Evolutionary conservation across 768 basidiomycete species (phyloP), one percentile per base, ranked within the genome.

Genomic region (Hydnum rufescens): DNA sequence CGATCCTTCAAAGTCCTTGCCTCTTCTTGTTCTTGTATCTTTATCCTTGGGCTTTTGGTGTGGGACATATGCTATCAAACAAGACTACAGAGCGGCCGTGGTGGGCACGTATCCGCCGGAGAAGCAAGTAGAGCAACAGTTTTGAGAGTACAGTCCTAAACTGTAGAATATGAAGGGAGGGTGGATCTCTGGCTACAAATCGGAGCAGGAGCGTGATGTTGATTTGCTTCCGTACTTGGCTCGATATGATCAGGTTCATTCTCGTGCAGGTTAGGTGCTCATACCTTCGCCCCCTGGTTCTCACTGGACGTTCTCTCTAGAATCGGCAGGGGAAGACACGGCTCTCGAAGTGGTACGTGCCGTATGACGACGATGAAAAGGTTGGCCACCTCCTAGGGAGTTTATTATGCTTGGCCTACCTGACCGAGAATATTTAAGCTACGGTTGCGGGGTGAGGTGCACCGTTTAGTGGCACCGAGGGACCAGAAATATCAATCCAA

Each of bases 401-500:
- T 18, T 32, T 51, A 42, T 49, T n/a, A 3, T 22, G 13, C 6
- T 4, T 39, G 44, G 22, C 42, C 49, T 19, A 3, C 26, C 26
- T 51, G 16, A 53, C 42, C 19, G 29, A 53, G 2, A 59, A n/a
- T n/a, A n/a, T n/a, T n/a, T n/a, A n/a, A 93, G 89, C 86, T 93
- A 54, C 77, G 92, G 51, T 72, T 97, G 54, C 76, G 93, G 19
- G 93, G 95, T 3, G 95, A 99, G 64, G 93, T 99, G 0, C 95
- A 99, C 64, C 73, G 95, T 32, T 66, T 97, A 56, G 87, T 99
- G 6, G 95, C 95, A 0, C 90, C 95, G 18, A 70, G 95, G 57
- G 95, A 99, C 66, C 90, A 96, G 70, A 96, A 96, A 67, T 95
- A 96, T 59, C 95, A 97, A 65, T 93, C 88, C 23, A 99, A 99